Evolutionary conservation across 257 asterid species (phyloP), one percentile per base, ranked within the genome.

Genomic region (Echium plantagineum): DNA sequence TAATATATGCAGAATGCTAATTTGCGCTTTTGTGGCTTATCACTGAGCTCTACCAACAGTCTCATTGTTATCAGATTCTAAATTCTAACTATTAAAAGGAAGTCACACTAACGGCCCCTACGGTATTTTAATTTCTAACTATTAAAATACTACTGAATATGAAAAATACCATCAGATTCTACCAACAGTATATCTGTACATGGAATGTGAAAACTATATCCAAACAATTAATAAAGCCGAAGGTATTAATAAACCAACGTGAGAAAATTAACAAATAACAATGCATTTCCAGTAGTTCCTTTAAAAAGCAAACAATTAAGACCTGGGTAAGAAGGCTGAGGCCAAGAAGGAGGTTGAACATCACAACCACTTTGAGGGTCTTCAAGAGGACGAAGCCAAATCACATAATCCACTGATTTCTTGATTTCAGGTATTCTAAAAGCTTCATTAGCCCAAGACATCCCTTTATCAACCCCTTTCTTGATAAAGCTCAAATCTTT

Each of bases 281-380:
- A 42, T 2, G 49, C 2, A 35, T 7, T 7, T 7, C 6, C 46
- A 5, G 9, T 7, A 16, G 9, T 54, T 49, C 66, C 7, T 21
- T 0, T 20, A 19, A 52, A 1, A 9, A 3, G 59, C 46, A 48
- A 26, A 55, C 55, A 59, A 55, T 20, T 10, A 18, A 15, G 42
- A 77, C 96, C 94, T 79, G 94, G 81, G 71, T 88, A 91, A 52
- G 46, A 76, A 68, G 98, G 96, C 74, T 82, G 86, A 58, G 98
- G 94, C 89, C 91, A 82, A 17, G 83, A 63, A 53, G 90, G 88
- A 55, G 70, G 46, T 70, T 32, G 72, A 21, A 63, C 31, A 15
- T 68, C 59, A 9, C 53, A 35, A 60, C 74, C 63, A 53, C 72
- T 79, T 22, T 42, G 56, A 9, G 84, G 82, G 64, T 88, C 80